Conservation (phyloP, 2,329 filamentous ascomycete genomes). For the Curvularia spicifera region DNA sequence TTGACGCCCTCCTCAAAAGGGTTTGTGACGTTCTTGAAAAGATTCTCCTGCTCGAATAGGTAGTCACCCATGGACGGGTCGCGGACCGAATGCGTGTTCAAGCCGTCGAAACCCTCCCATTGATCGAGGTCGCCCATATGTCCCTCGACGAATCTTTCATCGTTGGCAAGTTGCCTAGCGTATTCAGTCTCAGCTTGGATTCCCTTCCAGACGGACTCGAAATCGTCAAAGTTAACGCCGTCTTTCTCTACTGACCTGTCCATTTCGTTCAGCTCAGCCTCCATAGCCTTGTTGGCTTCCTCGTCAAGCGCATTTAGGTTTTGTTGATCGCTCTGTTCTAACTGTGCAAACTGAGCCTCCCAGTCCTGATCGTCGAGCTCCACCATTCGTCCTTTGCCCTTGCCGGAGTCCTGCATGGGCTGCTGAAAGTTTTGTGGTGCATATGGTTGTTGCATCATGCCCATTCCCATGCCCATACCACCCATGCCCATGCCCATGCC, state of each 20-base stretch:
- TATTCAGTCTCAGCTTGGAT: conserved; percentile 78
- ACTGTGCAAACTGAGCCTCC: conserved; percentile 94
- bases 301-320: conserved; percentile 60
- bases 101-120: conserved; percentile 76
- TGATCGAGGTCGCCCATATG: conserved; percentile 77
- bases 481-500: conserved; percentile 55
- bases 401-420: conserved; percentile 62
- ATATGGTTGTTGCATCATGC: conserved; percentile 52
- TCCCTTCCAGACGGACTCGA: conserved; percentile 87
- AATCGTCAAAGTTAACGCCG: conserved; percentile 84
- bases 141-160: conserved; percentile 68
- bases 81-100: conserved; percentile 69
- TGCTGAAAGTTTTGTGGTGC: conserved; percentile 56
- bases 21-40: conserved; percentile 80
- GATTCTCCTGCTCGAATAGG: conserved; percentile 92
- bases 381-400: conserved; percentile 82
- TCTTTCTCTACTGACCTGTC: conserved; percentile 81
- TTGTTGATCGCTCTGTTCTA: conserved; percentile 70
- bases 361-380: conserved; percentile 93
- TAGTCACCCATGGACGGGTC: conserved; percentile 88
- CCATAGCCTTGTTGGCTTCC: conserved; percentile 75
- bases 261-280: conserved; percentile 86
- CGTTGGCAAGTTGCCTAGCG: conserved; percentile 71
- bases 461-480: conserved; percentile 57
- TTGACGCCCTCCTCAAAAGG: conserved; percentile 92